Percentiles rank a stretch among this genome's conserved stretches.
Conservation (phyloP, 805 yeast species). For the Kuraishia cidri region DNA sequence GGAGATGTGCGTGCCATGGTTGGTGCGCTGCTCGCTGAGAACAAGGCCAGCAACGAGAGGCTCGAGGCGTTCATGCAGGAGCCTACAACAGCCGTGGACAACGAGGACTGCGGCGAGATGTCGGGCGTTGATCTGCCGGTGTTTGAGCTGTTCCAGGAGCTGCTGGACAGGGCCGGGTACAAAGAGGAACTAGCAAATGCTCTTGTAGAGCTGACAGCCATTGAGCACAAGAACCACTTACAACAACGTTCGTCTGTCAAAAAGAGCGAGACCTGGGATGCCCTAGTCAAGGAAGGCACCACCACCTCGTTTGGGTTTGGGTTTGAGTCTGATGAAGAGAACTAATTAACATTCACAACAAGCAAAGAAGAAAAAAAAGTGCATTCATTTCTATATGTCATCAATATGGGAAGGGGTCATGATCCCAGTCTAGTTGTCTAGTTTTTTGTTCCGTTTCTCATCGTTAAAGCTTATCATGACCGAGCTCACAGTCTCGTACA, state of each 20-base stretch:
- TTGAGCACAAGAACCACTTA: slow-evolving; percentile 21
- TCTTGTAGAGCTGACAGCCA: slow-evolving; percentile 18
- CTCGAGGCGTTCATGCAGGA: slow-evolving; percentile 10
- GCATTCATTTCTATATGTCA: too few relatives aligned
- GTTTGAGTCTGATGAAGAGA: slow-evolving; percentile 9
- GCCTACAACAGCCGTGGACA: slow-evolving; percentile 12
- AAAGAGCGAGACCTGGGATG: slow-evolving; percentile 46
- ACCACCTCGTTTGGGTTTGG: slow-evolving; percentile 27
- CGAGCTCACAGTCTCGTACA: slow-evolving; percentile 65
- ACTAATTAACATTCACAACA: too few relatives aligned
- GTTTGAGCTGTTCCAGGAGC: slow-evolving; percentile 48
- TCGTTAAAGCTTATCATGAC: slow-evolving; percentile 10
- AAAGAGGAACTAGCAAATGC: slow-evolving; percentile 24
- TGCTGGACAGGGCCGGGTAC: slow-evolving; percentile 31
- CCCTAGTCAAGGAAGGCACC: slow-evolving; percentile 18
- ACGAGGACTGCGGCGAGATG: slow-evolving; percentile 62
- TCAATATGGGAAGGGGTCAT: too few relatives aligned
- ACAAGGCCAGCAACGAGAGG: slow-evolving; percentile 7
- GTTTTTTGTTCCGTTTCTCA: too few relatives aligned
- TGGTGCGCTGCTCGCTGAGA: slow-evolving; percentile 17
- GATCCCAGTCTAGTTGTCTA: too few relatives aligned
- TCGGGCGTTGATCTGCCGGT: slow-evolving; percentile 36
- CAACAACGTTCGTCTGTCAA: slow-evolving; percentile 21
- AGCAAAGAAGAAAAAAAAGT: too few relatives aligned
- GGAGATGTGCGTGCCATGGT: slow-evolving; percentile 33